Evolutionary conservation across 371 early-diverging fungal species (phyloP).

Genomic region (Mucor mucedo): DNA sequence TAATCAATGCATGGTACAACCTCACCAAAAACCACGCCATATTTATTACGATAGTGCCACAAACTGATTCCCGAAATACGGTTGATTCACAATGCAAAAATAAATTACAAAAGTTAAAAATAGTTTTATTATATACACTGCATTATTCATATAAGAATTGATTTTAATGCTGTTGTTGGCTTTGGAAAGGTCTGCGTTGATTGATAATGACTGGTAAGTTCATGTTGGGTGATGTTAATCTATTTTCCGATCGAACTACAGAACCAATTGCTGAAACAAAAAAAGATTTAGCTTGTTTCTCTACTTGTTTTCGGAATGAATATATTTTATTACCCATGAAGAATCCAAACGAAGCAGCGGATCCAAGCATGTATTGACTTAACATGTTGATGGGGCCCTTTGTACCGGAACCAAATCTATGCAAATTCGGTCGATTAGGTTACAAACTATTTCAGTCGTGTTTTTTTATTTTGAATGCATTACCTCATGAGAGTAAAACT

Average conservation of each 20-base stretch:
- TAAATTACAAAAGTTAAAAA: too few relatives aligned
- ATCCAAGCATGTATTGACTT: slow-evolving; percentile 58
- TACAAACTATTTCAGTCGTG: background rate
- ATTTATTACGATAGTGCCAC: too few relatives aligned
- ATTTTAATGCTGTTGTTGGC: slow-evolving; percentile 4
- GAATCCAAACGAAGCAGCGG: slow-evolving; percentile 61
- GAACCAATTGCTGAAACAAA: slow-evolving; percentile 74
- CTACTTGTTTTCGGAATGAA: background rate
- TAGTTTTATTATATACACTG: background rate
- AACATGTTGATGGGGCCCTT: slow-evolving; percentile 50
- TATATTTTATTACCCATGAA: slow-evolving; percentile 52
- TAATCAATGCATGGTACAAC: too few relatives aligned
- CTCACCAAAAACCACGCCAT: too few relatives aligned
- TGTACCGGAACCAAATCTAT: slow-evolving; percentile 51
- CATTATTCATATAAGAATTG: background rate
- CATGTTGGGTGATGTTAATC: slow-evolving; percentile 11
- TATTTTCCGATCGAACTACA: slow-evolving; percentile 73
- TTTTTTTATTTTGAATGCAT: slow-evolving; percentile 3
- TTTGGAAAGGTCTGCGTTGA: background rate
- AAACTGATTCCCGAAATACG: background rate
- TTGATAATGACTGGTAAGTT: slow-evolving; percentile 23
- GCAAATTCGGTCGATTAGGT: background rate
- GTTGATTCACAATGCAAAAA: background rate
- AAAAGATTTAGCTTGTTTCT: slow-evolving; percentile 35
- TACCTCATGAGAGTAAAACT: slow-evolving; percentile 72